These are phyloP conservation scores for Apiospora pterosperma DNA, from an alignment of 2,329 filamentous ascomycete species.

Conservation along the genomic window DNA sequence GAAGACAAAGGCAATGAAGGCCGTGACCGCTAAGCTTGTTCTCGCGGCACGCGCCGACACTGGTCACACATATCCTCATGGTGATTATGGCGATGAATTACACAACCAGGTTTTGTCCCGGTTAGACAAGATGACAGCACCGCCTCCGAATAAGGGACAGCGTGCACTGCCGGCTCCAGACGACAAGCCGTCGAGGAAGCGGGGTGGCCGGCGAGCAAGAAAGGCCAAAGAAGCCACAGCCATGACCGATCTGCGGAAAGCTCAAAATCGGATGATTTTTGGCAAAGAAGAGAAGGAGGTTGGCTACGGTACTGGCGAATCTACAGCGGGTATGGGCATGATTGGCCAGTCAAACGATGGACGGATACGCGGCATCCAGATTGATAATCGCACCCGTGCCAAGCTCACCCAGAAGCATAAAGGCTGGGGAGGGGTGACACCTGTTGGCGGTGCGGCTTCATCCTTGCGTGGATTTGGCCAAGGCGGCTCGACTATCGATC, in stretches of 20 bases:
- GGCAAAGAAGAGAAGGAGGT: conserved; percentile 94
- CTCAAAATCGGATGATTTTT: conserved; percentile 93
- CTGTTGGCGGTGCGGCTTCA: conserved; percentile 66
- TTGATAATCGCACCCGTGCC: conserved; percentile 89
- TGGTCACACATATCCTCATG: conserved; percentile 76
- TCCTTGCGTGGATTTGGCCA: conserved; percentile 78
- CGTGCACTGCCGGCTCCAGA: conserved; percentile 88
- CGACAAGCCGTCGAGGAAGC: conserved; percentile 90
- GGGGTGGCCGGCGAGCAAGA: conserved; percentile 82
- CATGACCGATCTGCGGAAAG: conserved; percentile 94
- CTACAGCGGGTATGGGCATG: conserved; percentile 89
- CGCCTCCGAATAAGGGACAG: conserved; percentile 82
- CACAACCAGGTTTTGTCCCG: conserved; percentile 80
- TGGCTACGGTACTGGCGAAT: conserved; percentile 83
- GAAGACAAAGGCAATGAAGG: conserved; percentile 91
- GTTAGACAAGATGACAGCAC: conserved; percentile 88
- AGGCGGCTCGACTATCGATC: conserved; percentile 59
- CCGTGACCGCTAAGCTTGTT: conserved; percentile 88
- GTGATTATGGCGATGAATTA: conserved; percentile 77
- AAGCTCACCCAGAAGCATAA: conserved; percentile 95
- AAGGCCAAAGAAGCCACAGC: conserved; percentile 96
- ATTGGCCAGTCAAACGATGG: conserved; percentile 86
- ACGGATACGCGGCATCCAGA: conserved; percentile 81
- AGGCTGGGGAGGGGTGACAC: conserved; percentile 79
- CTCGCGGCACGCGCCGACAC: conserved; percentile 90